These are phyloP conservation scores for Raphanus hybrid DNA, from an alignment of 441 rosid genomes.

Conservation along the genomic window DNA sequence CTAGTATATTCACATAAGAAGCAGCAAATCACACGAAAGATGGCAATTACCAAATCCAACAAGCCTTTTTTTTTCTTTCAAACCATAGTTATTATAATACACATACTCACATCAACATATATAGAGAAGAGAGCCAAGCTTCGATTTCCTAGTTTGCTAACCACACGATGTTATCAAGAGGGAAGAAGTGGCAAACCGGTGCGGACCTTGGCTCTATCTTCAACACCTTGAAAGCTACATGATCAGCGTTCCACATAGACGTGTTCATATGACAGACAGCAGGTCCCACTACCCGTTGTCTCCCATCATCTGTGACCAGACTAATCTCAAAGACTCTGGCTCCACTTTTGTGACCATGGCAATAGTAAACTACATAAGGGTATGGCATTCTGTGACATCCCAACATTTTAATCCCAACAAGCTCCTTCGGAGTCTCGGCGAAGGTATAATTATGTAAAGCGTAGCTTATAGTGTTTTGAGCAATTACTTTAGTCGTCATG, in stretches of 20 bases:
- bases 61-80: constrained; percentile 9
- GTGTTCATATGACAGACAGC: constrained; percentile 85
- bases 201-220: constrained; percentile 54
- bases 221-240: constrained; percentile 66
- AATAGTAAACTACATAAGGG: constrained; percentile 77
- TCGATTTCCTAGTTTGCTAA: constrained; percentile 28
- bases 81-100: constrained; percentile 13
- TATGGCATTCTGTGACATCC: constrained; percentile 82
- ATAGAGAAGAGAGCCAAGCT: not conserved
- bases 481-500: constrained; percentile 46
- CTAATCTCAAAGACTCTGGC: constrained; percentile 52
- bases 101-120: constrained; percentile 10
- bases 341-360: constrained; percentile 62
- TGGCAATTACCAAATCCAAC: constrained; percentile 20
- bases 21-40: constrained; percentile 27
- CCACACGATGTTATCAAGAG: constrained; percentile 67
- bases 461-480: constrained; percentile 15
- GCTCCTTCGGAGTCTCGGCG: constrained; percentile 47
- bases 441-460: constrained; percentile 61
- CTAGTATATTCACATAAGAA: constrained; percentile 1
- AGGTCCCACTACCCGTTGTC: constrained; percentile 50
- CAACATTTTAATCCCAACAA: constrained; percentile 46
- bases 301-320: constrained; percentile 54
- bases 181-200: constrained; percentile 84
- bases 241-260: constrained; percentile 65